Evolutionary conservation across 2,329 filamentous ascomycete species (phyloP).

Genomic region (Teratosphaeria gauchensis): DNA sequence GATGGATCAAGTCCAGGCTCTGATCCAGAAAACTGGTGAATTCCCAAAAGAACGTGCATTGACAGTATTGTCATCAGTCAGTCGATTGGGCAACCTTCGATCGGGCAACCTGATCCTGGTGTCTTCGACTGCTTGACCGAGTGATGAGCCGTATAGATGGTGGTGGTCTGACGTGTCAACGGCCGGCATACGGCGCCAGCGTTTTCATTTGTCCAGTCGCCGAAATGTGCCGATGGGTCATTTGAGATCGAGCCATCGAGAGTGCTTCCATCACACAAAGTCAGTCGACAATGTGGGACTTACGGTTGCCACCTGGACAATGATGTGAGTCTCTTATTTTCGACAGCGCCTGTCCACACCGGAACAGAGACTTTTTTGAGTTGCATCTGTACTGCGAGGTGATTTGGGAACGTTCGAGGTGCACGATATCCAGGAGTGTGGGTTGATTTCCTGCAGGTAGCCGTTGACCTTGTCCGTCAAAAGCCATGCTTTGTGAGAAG

Average conservation of each 20-base stretch:
- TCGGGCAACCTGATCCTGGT: no score
- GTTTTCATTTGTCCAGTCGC: no score
- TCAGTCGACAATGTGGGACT: no score
- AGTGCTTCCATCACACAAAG: neutral
- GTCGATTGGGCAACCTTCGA: neutral
- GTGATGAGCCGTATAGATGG: no score
- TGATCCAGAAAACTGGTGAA: conserved; percentile 2
- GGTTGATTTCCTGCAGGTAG: neutral
- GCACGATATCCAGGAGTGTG: neutral
- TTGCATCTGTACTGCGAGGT: neutral
- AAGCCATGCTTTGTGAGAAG: neutral
- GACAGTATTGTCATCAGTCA: neutral
- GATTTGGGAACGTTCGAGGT: neutral
- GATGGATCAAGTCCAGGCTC: conserved; percentile 18
- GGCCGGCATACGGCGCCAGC: no score
- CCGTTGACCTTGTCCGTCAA: neutral
- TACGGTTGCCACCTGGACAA: neutral
- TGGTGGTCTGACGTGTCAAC: no score
- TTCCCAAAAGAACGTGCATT: neutral
- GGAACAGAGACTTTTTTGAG: neutral
- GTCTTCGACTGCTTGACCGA: no score
- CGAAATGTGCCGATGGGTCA: no score
- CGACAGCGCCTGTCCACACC: neutral
- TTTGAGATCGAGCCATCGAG: neutral
- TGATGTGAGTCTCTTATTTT: neutral